Evolutionary conservation across 2,329 filamentous ascomycete genomes (phyloP).

Genomic region (Botryotinia narcissicola): DNA sequence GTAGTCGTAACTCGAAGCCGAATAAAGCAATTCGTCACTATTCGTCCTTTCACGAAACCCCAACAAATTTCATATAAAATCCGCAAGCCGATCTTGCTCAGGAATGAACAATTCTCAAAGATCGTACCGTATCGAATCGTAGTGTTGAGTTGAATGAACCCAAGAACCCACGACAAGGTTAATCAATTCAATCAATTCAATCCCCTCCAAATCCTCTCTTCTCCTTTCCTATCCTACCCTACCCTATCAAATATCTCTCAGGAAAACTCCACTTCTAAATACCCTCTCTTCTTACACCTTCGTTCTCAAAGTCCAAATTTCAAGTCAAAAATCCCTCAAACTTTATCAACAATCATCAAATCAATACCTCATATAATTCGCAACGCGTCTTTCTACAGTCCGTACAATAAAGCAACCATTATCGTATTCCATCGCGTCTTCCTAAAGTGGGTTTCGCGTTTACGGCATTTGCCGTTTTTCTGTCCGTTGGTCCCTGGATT

Average conservation of each 20-base stretch:
- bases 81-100: background rate
- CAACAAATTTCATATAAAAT: background rate
- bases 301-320: background rate
- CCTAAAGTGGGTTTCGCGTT: constrained; percentile 12
- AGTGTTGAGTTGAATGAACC: background rate
- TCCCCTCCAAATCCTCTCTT: background rate
- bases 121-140: background rate
- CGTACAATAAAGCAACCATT: background rate
- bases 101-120: background rate
- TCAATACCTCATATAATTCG: background rate
- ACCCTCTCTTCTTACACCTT: no score
- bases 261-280: background rate
- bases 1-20: background rate
- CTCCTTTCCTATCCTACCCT: background rate
- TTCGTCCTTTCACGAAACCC: background rate
- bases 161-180: background rate
- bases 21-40: background rate
- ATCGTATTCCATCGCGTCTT: constrained; percentile 1
- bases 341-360: background rate
- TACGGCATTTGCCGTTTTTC: background rate
- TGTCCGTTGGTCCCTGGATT: no score
- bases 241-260: background rate
- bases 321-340: background rate
- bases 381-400: background rate
- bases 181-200: background rate